These are phyloP conservation scores for Lachancea waltii DNA, from an alignment of 805 yeast species.

Conservation along the genomic window DNA sequence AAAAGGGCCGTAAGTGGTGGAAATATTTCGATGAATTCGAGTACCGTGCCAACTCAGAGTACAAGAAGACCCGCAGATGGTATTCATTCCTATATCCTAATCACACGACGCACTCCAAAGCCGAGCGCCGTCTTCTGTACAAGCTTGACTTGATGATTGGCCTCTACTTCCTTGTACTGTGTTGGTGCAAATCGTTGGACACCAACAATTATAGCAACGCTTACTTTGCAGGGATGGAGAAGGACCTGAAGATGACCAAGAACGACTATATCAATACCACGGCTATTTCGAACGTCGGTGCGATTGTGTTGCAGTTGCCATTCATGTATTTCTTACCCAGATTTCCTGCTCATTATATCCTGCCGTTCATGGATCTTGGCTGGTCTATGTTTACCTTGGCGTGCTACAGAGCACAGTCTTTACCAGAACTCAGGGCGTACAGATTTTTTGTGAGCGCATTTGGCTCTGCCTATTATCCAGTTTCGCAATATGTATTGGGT, in stretches of 20 bases:
- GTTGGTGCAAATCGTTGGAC: conserved; percentile 66
- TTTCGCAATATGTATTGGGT: conserved; percentile 53
- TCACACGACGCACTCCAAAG: conserved; percentile 36
- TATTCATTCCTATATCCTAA: conserved; percentile 32
- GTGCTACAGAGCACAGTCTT: conserved; percentile 43
- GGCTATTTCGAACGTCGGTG: conserved; percentile 55
- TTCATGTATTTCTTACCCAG: conserved; percentile 55
- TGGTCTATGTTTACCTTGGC: conserved; percentile 67
- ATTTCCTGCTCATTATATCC: conserved; percentile 43
- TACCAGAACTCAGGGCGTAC: conserved; percentile 49
- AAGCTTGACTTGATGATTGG: conserved; percentile 53
- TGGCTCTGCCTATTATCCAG: conserved; percentile 65
- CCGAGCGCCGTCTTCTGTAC: conserved; percentile 38
- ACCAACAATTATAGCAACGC: conserved; percentile 57
- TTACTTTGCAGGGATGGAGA: conserved; percentile 58
- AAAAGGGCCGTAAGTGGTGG: conserved; percentile 38
- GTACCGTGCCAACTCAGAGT: conserved; percentile 36
- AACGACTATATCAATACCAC: conserved; percentile 59
- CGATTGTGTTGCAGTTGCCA: conserved; percentile 58
- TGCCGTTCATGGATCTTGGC: conserved; percentile 50
- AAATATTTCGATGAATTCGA: conserved; percentile 47
- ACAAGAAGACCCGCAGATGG: conserved; percentile 30
- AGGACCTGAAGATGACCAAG: conserved; percentile 51
- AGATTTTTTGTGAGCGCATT: conserved; percentile 63
- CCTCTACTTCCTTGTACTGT: conserved; percentile 51